Evolutionary conservation across 805 yeast species (phyloP).

Genomic region (Saccharomycopsis capsularis): DNA sequence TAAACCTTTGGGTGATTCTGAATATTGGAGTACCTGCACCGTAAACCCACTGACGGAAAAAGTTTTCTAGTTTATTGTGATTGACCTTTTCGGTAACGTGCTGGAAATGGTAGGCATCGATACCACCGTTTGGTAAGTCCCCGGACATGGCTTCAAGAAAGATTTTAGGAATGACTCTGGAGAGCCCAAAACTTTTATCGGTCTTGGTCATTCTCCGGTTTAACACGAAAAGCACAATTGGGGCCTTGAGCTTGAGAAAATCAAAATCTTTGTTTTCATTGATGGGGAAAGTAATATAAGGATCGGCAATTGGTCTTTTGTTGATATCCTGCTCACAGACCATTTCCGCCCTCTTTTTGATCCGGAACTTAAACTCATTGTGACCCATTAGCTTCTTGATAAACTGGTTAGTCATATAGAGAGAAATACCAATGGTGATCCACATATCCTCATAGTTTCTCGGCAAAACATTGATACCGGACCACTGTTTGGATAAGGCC

Average conservation of each 20-base stretch:
- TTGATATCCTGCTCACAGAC: conserved; percentile 72
- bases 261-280: conserved; percentile 38
- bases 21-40: conserved; percentile 87
- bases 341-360: conserved; percentile 56
- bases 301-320: conserved; percentile 73
- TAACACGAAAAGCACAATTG: conserved; percentile 73
- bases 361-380: conserved; percentile 70
- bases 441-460: conserved; percentile 72
- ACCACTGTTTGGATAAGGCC: conserved; percentile 83
- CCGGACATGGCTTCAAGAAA: conserved; percentile 95
- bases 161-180: conserved; percentile 85
- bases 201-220: conserved; percentile 94
- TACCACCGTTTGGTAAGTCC: conserved; percentile 68
- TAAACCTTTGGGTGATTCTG: conserved; percentile 83
- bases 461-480: conserved; percentile 87
- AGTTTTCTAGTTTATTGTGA: conserved; percentile 70
- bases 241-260: conserved; percentile 74
- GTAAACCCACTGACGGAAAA: conserved; percentile 90
- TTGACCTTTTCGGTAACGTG: conserved; percentile 94
- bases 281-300: conserved; percentile 59
- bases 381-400: conserved; percentile 67
- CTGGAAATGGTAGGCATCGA: conserved; percentile 81
- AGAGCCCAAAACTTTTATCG: conserved; percentile 86
- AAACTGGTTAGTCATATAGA: conserved; percentile 74
- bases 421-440: conserved; percentile 82